These are phyloP conservation scores for Alternaria infectoria DNA, from an alignment of 2,329 filamentous ascomycete genomes.

Conservation along the genomic window DNA sequence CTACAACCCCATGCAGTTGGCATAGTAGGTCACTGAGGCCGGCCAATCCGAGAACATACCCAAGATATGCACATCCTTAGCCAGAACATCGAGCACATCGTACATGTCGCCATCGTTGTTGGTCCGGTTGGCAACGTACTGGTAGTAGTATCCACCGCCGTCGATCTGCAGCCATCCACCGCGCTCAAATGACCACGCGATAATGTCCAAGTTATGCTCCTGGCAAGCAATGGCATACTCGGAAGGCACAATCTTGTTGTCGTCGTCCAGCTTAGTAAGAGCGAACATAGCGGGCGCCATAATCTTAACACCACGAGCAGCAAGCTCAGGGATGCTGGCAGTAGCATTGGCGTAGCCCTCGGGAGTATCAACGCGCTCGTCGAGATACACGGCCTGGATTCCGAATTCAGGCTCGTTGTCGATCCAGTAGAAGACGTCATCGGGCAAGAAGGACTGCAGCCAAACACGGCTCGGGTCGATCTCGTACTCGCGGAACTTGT, in stretches of 20 bases:
- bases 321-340: constrained; percentile 62
- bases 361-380: constrained; percentile 61
- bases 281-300: constrained; percentile 69
- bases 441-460: constrained; percentile 70
- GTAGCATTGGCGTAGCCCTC: constrained; percentile 62
- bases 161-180: constrained; percentile 65
- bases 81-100: constrained; percentile 69
- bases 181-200: constrained; percentile 73
- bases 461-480: constrained; percentile 52
- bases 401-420: constrained; percentile 66
- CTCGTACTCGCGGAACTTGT: constrained; percentile 48
- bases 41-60: constrained; percentile 75
- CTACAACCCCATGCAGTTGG: constrained; percentile 67
- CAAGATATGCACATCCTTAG: constrained; percentile 64
- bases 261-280: constrained; percentile 59
- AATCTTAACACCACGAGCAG: constrained; percentile 64
- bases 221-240: constrained; percentile 67
- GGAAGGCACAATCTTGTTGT: constrained; percentile 66
- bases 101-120: constrained; percentile 70
- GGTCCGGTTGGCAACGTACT: constrained; percentile 54
- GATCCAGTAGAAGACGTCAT: constrained; percentile 72
- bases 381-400: constrained; percentile 68
- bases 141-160: constrained; percentile 50
- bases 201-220: constrained; percentile 66
- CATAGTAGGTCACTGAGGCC: constrained; percentile 72